Evolutionary conservation across 805 yeast species (phyloP).

Genomic region (Starmerella kuoi): DNA sequence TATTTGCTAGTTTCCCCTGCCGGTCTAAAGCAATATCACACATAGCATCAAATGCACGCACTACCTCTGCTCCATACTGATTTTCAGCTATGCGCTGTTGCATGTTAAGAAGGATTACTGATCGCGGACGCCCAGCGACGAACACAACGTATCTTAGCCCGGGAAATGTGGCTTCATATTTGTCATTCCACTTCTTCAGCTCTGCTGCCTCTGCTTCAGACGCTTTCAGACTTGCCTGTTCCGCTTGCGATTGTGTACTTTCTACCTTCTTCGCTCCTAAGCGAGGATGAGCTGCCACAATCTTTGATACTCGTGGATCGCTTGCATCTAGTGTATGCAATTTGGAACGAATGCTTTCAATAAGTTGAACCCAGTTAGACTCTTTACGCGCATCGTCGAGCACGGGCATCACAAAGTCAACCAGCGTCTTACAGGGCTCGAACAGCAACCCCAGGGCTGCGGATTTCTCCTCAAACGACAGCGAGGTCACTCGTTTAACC

Average conservation of each 20-base stretch:
- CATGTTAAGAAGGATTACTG: slow-evolving; percentile 54
- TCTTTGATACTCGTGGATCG: slow-evolving; percentile 27
- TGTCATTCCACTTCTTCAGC: slow-evolving; percentile 42
- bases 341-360: slow-evolving; percentile 35
- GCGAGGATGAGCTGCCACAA: slow-evolving; percentile 86
- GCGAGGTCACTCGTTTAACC: background rate
- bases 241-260: slow-evolving; percentile 51
- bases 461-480: slow-evolving; percentile 1
- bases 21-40: slow-evolving; percentile 83
- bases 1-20: slow-evolving; percentile 26
- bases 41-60: slow-evolving; percentile 72
- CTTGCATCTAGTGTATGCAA: slow-evolving; percentile 31
- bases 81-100: slow-evolving; percentile 41
- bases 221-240: slow-evolving; percentile 53
- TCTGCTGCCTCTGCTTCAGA: slow-evolving; percentile 39
- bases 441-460: slow-evolving; percentile 41
- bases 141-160: slow-evolving; percentile 78
- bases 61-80: slow-evolving; percentile 44
- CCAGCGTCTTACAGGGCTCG: slow-evolving; percentile 48
- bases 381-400: slow-evolving; percentile 19
- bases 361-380: slow-evolving; percentile 30
- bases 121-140: slow-evolving; percentile 70
- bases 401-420: slow-evolving; percentile 28
- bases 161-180: slow-evolving; percentile 52
- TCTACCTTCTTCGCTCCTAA: slow-evolving; percentile 51